A percentile compares a stretch with the other conserved stretches of the same genome.
These are phyloP conservation scores for Amanita subjunquillea DNA, from an alignment of 768 basidiomycete genomes.

Conservation along the genomic window DNA sequence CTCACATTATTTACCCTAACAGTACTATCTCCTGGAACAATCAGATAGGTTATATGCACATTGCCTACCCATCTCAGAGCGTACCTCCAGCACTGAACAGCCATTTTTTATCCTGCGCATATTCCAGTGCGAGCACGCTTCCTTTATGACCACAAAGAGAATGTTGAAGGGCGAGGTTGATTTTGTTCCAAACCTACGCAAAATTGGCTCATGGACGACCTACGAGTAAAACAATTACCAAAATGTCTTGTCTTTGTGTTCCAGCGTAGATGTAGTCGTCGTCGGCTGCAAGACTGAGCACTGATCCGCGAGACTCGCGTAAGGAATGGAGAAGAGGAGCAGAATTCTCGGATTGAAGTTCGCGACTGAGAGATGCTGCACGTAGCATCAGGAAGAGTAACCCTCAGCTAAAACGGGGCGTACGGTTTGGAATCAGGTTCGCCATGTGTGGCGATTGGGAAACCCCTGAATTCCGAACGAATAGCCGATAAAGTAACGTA, in stretches of 20 bases:
- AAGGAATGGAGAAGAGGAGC: constrained; percentile 54
- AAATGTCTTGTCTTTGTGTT: constrained; percentile 68
- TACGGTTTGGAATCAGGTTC: constrained; percentile 2
- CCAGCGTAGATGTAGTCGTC: constrained; percentile 72
- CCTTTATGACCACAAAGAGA: constrained; percentile 76
- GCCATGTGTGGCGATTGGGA: background rate
- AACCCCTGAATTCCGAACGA: background rate
- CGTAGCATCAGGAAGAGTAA: constrained; percentile 1
- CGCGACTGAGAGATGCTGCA: constrained; percentile 50
- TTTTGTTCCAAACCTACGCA: constrained; percentile 76
- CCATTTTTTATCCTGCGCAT: constrained; percentile 71
- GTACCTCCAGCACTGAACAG: constrained; percentile 83
- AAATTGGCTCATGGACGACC: background rate
- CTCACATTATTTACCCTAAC: constrained; percentile 47
- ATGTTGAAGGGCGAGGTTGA: constrained; percentile 54
- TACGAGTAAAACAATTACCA: constrained; percentile 30
- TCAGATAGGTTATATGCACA: background rate
- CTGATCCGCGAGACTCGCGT: constrained; percentile 58
- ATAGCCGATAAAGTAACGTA: background rate
- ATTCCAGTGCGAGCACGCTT: constrained; percentile 72
- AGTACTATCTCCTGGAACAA: constrained; percentile 68
- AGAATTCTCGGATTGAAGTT: constrained; percentile 31
- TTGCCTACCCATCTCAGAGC: constrained; percentile 9
- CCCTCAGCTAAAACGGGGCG: background rate
- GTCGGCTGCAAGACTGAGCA: constrained; percentile 69